Base-by-base conservation (phyloP, 106 monocot species). In the Dendrobium chrysotoxum region DNA sequence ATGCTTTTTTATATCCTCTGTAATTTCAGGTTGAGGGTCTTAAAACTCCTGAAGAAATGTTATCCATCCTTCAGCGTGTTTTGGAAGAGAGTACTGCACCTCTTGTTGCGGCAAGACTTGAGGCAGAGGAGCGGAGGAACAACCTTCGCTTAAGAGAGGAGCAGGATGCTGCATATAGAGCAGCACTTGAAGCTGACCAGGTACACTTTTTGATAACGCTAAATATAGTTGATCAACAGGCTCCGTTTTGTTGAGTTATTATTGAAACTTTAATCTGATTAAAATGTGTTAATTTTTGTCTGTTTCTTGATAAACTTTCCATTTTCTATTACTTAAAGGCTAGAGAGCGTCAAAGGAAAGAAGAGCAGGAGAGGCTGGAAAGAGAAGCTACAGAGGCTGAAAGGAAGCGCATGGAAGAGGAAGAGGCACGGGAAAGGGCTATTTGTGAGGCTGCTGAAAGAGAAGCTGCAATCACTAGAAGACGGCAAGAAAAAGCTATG, bases 121-220 rank as follows among this genome's bases (percentile, higher is more conserved):
- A 96, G 74, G 93, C 93, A 28, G 96, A 96, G 86, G 96, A 92
- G 75, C 82, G 96, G 66, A 86, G 84, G 78, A 93, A 83, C 80
- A 94, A 88, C 78, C 78, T 94, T 50, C 92, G 84, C 25, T 67
- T 96, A 41, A 88, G 96, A 80, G 93, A 92, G 79, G 96, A 96
- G 58, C 96, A 96, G 86, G 96, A 96, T 90, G 96, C 93, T 80
- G 96, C 96, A 31, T 96, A 89, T 75, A 86, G 92, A 76, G 92
- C 89, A 46, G 90, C 96, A 71, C 92, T 96, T 74, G 96, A 96
- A 88, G 93, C 93, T 80, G 96, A 96, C 79, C 90, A 84, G 78
- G 96, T 96, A 89, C 72, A 54, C 40, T 77, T 5, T 54, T 13
- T 65, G 15, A 12, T 77, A 50, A 7, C 71, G 20, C 55, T 39